Conservation (phyloP, 257 asterid genomes). For the Craterostigma plantagineum region DNA sequence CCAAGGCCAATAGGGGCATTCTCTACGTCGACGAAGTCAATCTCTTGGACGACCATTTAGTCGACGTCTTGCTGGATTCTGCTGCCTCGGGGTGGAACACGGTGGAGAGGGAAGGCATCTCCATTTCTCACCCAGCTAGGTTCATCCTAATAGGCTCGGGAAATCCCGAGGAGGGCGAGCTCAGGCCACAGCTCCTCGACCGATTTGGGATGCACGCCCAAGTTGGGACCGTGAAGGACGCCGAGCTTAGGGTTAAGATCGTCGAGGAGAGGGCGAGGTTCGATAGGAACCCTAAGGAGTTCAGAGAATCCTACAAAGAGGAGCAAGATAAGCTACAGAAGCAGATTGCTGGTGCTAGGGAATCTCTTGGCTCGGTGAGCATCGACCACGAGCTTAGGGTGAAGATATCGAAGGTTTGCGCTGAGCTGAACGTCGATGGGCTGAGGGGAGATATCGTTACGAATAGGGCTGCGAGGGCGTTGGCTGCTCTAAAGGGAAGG, state of each 20-base stretch:
- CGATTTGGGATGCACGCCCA: slow-evolving; percentile 97
- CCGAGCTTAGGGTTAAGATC: slow-evolving; percentile 88
- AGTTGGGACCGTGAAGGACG: slow-evolving; percentile 73
- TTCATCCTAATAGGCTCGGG: slow-evolving; percentile 88
- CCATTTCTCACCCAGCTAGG: slow-evolving; percentile 87
- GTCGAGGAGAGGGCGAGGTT: slow-evolving; percentile 91
- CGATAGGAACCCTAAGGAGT: slow-evolving; percentile 60
- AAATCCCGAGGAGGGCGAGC: slow-evolving; percentile 92
- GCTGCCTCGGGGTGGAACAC: slow-evolving; percentile 96
- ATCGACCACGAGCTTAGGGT: slow-evolving; percentile 64
- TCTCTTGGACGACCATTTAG: slow-evolving; percentile 86
- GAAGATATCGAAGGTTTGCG: slow-evolving; percentile 71
- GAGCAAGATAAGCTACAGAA: slow-evolving; percentile 77
- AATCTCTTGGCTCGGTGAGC: slow-evolving; percentile 33
- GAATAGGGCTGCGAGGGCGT: slow-evolving; percentile 73
- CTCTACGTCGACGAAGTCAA: slow-evolving; percentile 87
- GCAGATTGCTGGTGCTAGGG: slow-evolving; percentile 59
- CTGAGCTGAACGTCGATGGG: slow-evolving; percentile 84
- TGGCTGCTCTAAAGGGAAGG: slow-evolving; percentile 81
- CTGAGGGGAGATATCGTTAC: slow-evolving; percentile 84
- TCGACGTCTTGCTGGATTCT: slow-evolving; percentile 75
- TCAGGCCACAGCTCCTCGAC: slow-evolving; percentile 92
- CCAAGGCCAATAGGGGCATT: slow-evolving; percentile 84
- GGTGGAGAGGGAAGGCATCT: slow-evolving; percentile 86
- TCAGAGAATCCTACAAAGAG: slow-evolving; percentile 40